Conservation (phyloP, 768 basidiomycete species). For the Psilocybe sp. region DNA sequence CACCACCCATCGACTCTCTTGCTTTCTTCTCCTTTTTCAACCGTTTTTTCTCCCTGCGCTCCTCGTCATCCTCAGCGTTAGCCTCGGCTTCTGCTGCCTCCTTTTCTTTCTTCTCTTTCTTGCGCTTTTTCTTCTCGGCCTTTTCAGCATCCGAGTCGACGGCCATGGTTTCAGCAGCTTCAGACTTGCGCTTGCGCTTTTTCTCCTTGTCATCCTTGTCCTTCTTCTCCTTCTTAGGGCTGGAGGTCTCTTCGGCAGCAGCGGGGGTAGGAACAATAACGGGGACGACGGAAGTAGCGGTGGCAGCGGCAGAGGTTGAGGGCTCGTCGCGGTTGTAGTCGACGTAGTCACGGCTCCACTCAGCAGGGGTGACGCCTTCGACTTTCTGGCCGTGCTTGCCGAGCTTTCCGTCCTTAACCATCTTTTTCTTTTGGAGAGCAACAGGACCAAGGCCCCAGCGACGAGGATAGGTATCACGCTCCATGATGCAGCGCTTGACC, state of each 20-base stretch:
- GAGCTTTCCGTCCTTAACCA: constrained; percentile 97
- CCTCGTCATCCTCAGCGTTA: constrained; percentile 51
- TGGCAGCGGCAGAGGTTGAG: constrained; percentile 14
- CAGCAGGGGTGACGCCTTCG: constrained; percentile 81
- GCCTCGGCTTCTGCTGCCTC: constrained; percentile 43
- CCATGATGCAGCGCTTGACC: constrained; percentile 99
- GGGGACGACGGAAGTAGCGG: constrained; percentile 37
- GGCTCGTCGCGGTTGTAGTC: constrained; percentile 78
- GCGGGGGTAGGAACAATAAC: constrained; percentile 21
- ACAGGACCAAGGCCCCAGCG: constrained; percentile 99
- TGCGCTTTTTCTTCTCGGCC: constrained; percentile 56
- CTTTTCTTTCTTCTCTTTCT: constrained; percentile 60
- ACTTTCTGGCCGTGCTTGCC: constrained; percentile 93
- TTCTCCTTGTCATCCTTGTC: constrained; percentile 78
- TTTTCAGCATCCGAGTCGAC: constrained; percentile 42
- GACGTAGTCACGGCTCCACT: constrained; percentile 91
- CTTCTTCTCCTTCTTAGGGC: constrained; percentile 23
- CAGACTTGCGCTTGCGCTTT: constrained; percentile 83
- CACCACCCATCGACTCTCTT: constrained; percentile 38
- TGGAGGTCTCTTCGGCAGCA: constrained; percentile 17
- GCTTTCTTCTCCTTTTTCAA: constrained; percentile 70
- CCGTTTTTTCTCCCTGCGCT: constrained; percentile 58
- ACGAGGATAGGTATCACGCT: constrained; percentile 95
- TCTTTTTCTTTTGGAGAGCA: constrained; percentile 95
- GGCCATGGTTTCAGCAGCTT: constrained; percentile 40